phyloP scores from a whole-genome alignment of 169 alveolate genomes.

The Eimeria maxima region DNA sequence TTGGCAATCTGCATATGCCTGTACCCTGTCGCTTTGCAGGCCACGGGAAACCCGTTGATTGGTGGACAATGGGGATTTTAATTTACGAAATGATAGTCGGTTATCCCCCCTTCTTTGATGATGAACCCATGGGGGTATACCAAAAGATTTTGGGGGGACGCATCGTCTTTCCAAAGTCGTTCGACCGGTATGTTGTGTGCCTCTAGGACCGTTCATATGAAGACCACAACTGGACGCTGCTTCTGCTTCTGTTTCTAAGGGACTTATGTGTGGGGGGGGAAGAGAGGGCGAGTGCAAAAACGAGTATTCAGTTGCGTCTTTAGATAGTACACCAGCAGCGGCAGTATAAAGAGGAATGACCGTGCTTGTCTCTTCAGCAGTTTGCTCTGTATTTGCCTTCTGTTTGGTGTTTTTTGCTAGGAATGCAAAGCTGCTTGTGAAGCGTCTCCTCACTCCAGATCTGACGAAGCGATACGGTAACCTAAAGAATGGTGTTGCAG shows the following conservation, averaged over 20 bases:
- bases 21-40: constrained; percentile 82
- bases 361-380: too few relatives aligned
- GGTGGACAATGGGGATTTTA: constrained; percentile 97
- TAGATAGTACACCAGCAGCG: too few relatives aligned
- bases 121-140: constrained; percentile 98
- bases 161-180: constrained; percentile 95
- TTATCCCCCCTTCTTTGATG: constrained; percentile 98
- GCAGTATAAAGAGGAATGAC: too few relatives aligned
- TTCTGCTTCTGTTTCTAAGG: too few relatives aligned
- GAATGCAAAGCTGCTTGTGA: constrained; percentile 93
- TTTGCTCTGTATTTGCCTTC: too few relatives aligned
- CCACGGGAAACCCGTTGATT: constrained; percentile 98
- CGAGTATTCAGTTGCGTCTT: too few relatives aligned
- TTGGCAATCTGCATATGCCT: background rate
- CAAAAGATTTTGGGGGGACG: constrained; percentile 98
- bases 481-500: constrained; percentile 93
- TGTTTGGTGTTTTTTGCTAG: constrained; percentile 81
- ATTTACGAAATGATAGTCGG: constrained; percentile 87
- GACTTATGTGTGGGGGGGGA: too few relatives aligned
- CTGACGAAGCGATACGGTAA: constrained; percentile 95
- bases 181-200: constrained; percentile 86
- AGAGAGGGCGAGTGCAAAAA: too few relatives aligned
- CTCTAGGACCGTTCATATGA: too few relatives aligned
- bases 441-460: constrained; percentile 93
- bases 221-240: too few relatives aligned